Base-by-base conservation (phyloP, 1,139 yeast species). In the Meyerozyma carpophila region DNA sequence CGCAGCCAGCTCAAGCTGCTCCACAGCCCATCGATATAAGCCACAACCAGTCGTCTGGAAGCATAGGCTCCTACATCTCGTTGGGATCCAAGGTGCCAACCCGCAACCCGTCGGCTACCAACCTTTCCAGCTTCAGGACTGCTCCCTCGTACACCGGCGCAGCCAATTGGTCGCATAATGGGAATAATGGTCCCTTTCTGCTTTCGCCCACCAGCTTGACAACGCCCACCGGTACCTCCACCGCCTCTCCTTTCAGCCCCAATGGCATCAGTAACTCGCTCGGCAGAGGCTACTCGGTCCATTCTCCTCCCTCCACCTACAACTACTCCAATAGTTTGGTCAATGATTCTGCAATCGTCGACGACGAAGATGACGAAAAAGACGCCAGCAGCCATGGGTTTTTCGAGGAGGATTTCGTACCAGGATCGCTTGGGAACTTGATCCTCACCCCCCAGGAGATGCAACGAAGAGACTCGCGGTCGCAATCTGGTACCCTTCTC, bases 381-480 rank as follows among this genome's bases (percentile, higher is more conserved):
- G 60, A 53, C n/a, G 58, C 54, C 27, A 62, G 53, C 16, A 8
- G 14, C 34, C n/a, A 31, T 13, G 34, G 34, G 16, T 57, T 73
- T 16, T 76, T 70, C 53, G 84, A 75, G 47, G 90, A 85, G 50
- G 95, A 86, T 56, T 84, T 79, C 54, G 87, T 88, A 2, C 96
- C 96, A 2, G 81, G 83, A 1, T 77, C 89, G 21, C 65, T 88
- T 37, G 77, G 82, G 16, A 94, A 86, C 53, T 66, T 86, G 43
- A 68, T 73, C 20, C 66, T 88, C 40, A 87, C 95, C 1, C 95
- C 95, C 0, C 88, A 82, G 52, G 95, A 88, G 57, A 65, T 84
- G 26, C 65, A 66, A 48, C 67, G 95, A 47, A 70, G 94, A 41
- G 83, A 77, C 48, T 81, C 89, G 6, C 66, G 85, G 42, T 74